Base-by-base conservation (phyloP, 139 green algal genomes). In the Raphidocelis subcapitata region DNA sequence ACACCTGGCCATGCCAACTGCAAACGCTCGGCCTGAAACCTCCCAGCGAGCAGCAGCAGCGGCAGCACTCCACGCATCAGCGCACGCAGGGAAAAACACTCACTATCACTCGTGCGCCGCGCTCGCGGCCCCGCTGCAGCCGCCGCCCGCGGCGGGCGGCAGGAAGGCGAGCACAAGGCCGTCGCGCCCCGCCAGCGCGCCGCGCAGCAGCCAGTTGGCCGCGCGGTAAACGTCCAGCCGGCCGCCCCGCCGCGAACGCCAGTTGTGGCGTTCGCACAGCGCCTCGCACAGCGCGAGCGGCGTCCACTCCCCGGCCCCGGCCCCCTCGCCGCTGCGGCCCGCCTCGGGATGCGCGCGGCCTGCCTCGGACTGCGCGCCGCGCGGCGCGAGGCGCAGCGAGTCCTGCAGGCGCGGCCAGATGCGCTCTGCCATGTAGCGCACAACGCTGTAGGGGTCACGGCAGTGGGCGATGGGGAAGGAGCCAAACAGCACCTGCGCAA, bases 381-480 rank as follows among this genome's bases (percentile, higher is more conserved):
- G 28, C 59, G 5, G 64, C 47, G 3, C 4, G 44, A 86, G 80
- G 31, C 65, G 64, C 67, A 87, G 74, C 35, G 61, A 65, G n/a
- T 41, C 41, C 28, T 87, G 84, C 60, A 90, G 59, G 0, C 72
- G 77, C 20, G 86, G 84, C 73, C 74, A 86, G 31, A 85, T 71
- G 10, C 76, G 69, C 31, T 80, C 77, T 18, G 80, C 84, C 21
- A 92, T 77, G 80, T 87, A 92, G 15, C 56, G 26, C 14, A 91
- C 73, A 10, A 92, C 84, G 0, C 64, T 55, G 77, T 92, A 92
- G 15, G 82, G 83, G 36, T 90, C 78, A 18, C 86, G 72, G 67
- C 82, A 88, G 62, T 73, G 73, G 21, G 86, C 86, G 29, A 92
- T 92, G 32, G 86, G 86, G 41, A 77, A 89, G 69, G 67, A 81